Percentiles rank a stretch among this genome's conserved stretches.
Conservation (phyloP, 306 rosid species). For the Vigna angularis region DNA sequence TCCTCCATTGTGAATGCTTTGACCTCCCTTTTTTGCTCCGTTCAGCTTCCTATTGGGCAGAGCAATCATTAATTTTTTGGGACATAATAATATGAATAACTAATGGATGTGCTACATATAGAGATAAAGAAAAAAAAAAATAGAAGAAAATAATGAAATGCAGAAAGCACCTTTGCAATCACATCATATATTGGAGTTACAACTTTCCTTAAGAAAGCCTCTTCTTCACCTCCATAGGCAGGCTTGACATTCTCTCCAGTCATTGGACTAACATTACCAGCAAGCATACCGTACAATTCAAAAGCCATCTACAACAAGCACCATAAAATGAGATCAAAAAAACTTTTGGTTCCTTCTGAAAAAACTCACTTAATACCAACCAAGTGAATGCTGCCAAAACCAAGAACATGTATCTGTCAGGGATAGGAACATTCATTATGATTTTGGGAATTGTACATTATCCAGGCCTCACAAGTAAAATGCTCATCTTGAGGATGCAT, state of each 20-base stretch:
- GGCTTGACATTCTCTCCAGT: conserved; percentile 98
- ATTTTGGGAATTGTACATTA: background rate
- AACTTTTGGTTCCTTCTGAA: conserved; percentile 3
- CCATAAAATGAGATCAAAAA: conserved; percentile 39
- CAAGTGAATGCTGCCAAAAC: conserved; percentile 14
- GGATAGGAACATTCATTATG: background rate
- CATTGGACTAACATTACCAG: conserved; percentile 98
- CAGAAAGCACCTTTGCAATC: conserved; percentile 78
- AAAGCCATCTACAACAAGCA: conserved; percentile 83
- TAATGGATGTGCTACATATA: background rate
- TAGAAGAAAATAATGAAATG: conserved; percentile 25
- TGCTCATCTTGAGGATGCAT: background rate
- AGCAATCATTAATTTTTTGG: conserved; percentile 28
- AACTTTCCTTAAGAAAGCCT: conserved; percentile 86
- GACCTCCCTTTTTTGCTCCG: conserved; percentile 84
- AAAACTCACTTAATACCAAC: conserved; percentile 17
- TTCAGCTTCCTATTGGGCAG: conserved; percentile 75
- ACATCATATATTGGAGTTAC: conserved; percentile 94
- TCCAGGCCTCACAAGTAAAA: background rate
- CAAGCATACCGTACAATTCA: conserved; percentile 97
- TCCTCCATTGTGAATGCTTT: conserved; percentile 99
- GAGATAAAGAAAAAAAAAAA: conserved; percentile 15
- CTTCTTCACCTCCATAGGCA: conserved; percentile 98
- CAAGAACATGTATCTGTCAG: conserved; percentile 2
- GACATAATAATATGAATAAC: conserved; percentile 32